Conservation (phyloP, 2,329 filamentous ascomycete genomes). For the Arachnopeziza araneosa region DNA sequence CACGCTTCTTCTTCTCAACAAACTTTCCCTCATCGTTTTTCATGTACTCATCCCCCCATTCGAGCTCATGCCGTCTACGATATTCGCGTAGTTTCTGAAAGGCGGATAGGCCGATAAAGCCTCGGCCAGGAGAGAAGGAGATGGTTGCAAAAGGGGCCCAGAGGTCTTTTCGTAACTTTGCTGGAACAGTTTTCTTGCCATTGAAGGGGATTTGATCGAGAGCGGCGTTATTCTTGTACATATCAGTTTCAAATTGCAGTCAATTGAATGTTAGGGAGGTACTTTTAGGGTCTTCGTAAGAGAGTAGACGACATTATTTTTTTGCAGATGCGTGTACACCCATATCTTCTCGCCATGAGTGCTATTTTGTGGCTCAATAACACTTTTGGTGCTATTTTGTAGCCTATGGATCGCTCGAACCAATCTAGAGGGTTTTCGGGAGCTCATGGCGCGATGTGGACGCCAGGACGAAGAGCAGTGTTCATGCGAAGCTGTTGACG, state of each 20-base stretch:
- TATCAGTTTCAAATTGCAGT: neutral
- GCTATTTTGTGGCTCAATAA: neutral
- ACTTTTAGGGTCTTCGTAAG: slow-evolving; percentile 33
- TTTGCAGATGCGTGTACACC: slow-evolving; percentile 35
- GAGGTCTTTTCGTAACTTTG: slow-evolving; percentile 61
- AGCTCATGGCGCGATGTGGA: slow-evolving; percentile 6
- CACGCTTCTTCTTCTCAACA: slow-evolving; percentile 37
- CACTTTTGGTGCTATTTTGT: slow-evolving; percentile 1
- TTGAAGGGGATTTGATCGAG: slow-evolving; percentile 58
- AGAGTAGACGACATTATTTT: slow-evolving; percentile 37
- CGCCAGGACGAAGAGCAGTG: neutral
- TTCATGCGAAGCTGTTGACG: neutral
- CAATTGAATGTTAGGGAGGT: slow-evolving; percentile 1
- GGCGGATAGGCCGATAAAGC: slow-evolving; percentile 50
- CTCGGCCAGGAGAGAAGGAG: slow-evolving; percentile 47
- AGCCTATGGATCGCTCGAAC: slow-evolving; percentile 7
- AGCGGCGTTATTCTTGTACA: slow-evolving; percentile 37
- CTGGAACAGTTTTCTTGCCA: slow-evolving; percentile 60
- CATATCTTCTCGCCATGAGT: slow-evolving; percentile 33
- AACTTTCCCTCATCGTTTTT: slow-evolving; percentile 16
- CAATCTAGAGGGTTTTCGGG: slow-evolving; percentile 1
- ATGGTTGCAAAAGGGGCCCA: slow-evolving; percentile 59
- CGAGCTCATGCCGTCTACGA: slow-evolving; percentile 55
- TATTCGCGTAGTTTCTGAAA: slow-evolving; percentile 62
- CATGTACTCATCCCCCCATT: slow-evolving; percentile 49